Conservation (phyloP, 2,329 filamentous ascomycete species). For the Diaporthe sp. region DNA sequence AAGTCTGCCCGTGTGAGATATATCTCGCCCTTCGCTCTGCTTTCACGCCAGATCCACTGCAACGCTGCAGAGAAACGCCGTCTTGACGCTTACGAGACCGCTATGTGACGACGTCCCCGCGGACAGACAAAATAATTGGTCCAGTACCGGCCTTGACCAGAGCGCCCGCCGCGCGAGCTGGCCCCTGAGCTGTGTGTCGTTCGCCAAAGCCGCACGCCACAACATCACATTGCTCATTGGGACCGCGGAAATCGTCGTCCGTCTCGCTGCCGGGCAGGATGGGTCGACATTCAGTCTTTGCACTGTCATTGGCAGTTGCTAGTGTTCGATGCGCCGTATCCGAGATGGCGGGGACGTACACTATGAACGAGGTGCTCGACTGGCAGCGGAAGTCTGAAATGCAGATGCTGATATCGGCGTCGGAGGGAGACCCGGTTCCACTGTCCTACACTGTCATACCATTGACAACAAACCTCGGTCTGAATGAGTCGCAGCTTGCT, state of each 20-base stretch:
- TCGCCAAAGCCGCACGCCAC: background rate
- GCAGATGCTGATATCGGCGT: constrained; percentile 55
- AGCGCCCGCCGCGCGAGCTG: background rate
- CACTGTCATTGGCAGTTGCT: constrained; percentile 50
- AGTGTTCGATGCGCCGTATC: constrained; percentile 51
- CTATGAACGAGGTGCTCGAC: constrained; percentile 53
- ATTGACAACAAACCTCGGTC: constrained; percentile 57
- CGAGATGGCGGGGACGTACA: constrained; percentile 50
- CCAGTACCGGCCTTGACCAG: constrained; percentile 21
- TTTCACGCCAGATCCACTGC: background rate
- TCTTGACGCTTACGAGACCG: background rate
- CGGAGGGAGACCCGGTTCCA: constrained; percentile 45
- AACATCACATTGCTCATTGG: background rate
- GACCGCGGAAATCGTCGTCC: constrained; percentile 55
- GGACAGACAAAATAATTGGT: constrained; percentile 5
- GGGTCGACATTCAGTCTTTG: constrained; percentile 47
- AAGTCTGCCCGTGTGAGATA: constrained; percentile 3
- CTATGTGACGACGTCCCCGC: constrained; percentile 11
- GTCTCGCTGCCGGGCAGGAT: constrained; percentile 51
- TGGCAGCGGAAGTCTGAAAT: constrained; percentile 58
- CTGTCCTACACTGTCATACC: constrained; percentile 61
- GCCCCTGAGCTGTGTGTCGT: background rate
- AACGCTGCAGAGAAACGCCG: background rate
- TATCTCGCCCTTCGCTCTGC: background rate
- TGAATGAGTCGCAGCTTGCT: constrained; percentile 56